Evolutionary conservation across 2,329 filamentous ascomycete species (phyloP).

Genomic region (Polychaeton citri): DNA sequence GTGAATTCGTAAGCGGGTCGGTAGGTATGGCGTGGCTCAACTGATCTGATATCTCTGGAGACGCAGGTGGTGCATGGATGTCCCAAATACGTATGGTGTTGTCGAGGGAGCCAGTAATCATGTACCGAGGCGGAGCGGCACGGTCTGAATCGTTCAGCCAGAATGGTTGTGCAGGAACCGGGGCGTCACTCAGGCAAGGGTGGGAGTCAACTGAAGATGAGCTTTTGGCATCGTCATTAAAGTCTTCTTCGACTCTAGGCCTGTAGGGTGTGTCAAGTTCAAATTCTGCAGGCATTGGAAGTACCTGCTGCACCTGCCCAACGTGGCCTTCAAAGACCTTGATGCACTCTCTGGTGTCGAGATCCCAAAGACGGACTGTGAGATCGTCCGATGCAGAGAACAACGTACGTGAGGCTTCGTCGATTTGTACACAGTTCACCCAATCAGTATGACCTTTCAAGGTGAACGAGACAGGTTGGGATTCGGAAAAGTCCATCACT

Average conservation of each 20-base stretch:
- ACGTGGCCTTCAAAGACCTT: conserved; percentile 74
- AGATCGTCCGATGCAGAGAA: conserved; percentile 91
- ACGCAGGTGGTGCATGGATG: conserved; percentile 31
- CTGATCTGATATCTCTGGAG: conserved; percentile 3
- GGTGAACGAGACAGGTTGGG: conserved; percentile 51
- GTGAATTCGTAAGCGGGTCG: conserved; percentile 21
- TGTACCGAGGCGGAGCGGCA: conserved; percentile 71
- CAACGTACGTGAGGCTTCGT: conserved; percentile 57
- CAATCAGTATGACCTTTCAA: conserved; percentile 81
- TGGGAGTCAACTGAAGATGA: conserved; percentile 5
- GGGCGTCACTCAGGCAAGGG: conserved; percentile 1
- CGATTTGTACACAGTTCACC: conserved; percentile 91
- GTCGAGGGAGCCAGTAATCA: conserved; percentile 84
- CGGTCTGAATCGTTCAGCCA: conserved; percentile 52
- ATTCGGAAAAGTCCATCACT: conserved; percentile 82
- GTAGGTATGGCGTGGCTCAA: conserved; percentile 11
- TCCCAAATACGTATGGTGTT: conserved; percentile 90
- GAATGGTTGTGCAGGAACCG: conserved; percentile 21
- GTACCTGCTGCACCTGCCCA: conserved; percentile 84
- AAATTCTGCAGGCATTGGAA: conserved; percentile 74
- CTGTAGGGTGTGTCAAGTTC: conserved; percentile 51
- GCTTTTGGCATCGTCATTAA: conserved; percentile 9
- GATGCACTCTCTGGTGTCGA: conserved; percentile 72
- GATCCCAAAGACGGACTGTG: conserved; percentile 82
- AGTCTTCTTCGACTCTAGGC: not conserved